phyloP scores from a whole-genome alignment of 2,329 filamentous ascomycete species.

The Paecilomyces formosus region DNA sequence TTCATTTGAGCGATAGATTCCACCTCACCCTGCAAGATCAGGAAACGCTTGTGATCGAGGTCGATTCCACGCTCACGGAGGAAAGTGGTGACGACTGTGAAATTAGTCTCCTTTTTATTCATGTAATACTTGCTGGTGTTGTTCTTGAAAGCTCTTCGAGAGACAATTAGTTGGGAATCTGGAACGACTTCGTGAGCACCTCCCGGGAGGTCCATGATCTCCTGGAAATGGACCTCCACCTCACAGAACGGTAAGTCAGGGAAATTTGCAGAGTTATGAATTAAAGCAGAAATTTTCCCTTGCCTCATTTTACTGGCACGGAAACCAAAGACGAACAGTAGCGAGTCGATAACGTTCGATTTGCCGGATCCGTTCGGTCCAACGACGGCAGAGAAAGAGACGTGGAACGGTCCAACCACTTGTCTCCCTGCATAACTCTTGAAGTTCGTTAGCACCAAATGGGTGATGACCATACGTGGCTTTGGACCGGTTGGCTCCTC shows the following conservation, averaged over 20 bases:
- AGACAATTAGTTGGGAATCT: conserved; percentile 78
- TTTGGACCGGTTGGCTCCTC: conserved; percentile 72
- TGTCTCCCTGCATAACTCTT: conserved; percentile 97
- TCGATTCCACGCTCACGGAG: conserved; percentile 85
- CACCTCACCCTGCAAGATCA: conserved; percentile 95
- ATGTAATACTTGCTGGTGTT: conserved; percentile 99
- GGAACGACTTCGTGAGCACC: conserved; percentile 71
- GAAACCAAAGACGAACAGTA: conserved; percentile 98
- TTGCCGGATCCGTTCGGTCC: conserved; percentile 97
- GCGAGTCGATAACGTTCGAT: conserved; percentile 96
- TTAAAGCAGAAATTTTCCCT: conserved; percentile 94
- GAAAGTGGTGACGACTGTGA: conserved; percentile 81
- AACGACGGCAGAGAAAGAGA: conserved; percentile 95
- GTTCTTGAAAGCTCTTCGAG: conserved; percentile 91
- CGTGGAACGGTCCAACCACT: conserved; percentile 92
- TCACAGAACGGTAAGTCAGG: conserved; percentile 86
- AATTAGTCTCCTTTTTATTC: conserved; percentile 81
- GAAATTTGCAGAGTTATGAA: conserved; percentile 88
- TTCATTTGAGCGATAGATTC: conserved; percentile 99
- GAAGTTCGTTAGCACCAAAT: conserved; percentile 90
- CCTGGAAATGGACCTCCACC: conserved; percentile 92
- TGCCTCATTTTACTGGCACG: conserved; percentile 98
- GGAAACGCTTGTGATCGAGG: conserved; percentile 93
- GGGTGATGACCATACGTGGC: conserved; percentile 83
- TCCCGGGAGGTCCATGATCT: conserved; percentile 79